Conservation (phyloP, 257 asterid genomes). For the Rhazya stricta region DNA sequence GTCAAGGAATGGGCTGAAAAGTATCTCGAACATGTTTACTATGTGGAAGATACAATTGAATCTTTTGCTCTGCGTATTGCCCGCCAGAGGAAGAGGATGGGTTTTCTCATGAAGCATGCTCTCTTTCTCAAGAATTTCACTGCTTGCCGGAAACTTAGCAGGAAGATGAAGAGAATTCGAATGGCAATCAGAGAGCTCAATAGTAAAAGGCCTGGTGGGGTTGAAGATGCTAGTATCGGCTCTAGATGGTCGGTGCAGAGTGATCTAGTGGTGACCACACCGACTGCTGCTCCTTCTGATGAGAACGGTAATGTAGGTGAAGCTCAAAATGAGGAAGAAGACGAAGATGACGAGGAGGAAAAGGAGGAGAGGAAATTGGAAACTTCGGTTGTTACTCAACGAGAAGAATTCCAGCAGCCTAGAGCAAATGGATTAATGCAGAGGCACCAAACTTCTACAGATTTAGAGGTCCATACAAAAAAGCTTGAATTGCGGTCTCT, state of each 20-base stretch:
- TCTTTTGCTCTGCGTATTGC: conserved; percentile 15
- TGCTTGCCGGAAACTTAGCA: conserved; percentile 18
- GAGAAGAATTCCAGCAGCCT: too few species aligned
- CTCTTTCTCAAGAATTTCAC: conserved; percentile 20
- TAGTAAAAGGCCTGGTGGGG: not conserved
- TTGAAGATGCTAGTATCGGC: conserved; percentile 14
- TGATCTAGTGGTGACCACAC: not conserved
- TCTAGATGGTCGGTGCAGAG: too few species aligned
- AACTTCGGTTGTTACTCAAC: too few species aligned
- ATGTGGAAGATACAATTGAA: conserved; percentile 34
- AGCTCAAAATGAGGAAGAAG: too few species aligned
- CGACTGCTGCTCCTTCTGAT: too few species aligned
- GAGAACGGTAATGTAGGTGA: too few species aligned
- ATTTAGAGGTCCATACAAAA: too few species aligned
- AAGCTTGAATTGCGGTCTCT: not conserved
- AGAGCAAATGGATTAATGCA: too few species aligned
- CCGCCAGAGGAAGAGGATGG: conserved; percentile 11
- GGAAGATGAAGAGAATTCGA: conserved; percentile 18
- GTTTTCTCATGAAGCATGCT: conserved; percentile 23
- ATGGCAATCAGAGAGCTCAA: conserved; percentile 2
- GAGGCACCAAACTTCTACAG: too few species aligned
- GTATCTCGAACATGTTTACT: conserved; percentile 19
- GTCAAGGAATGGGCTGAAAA: conserved; percentile 13
- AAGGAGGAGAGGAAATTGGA: too few species aligned
- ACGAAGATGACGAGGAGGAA: too few species aligned